Base-by-base conservation (phyloP, 2,329 filamentous ascomycete genomes). In the Coniochaeta sp. region DNA sequence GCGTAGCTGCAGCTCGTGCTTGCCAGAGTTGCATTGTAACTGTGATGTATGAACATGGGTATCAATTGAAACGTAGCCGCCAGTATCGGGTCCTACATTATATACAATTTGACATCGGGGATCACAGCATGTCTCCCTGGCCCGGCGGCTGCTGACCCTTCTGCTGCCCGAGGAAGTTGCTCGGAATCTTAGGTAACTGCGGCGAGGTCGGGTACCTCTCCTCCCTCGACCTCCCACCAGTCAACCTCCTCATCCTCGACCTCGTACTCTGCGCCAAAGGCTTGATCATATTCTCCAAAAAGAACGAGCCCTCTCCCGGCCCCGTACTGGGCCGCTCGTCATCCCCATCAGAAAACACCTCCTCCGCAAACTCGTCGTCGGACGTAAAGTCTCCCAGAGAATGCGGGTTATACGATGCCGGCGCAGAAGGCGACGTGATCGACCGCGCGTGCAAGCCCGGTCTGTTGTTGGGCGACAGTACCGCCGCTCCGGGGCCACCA, bases 321-420 rank as follows among this genome's bases (percentile, higher is more conserved):
- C 64, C 67, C 20, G 65, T 67, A 35, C 63, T 68, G 4, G 68
- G 68, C 61, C 76, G 57, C 66, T 83, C 72, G 59, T 83, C 72
- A 65, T 91, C 87, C 13, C 83, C 83, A 57, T 96, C 92, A 0
- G 89, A 95, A 58, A 92, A 86, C 0, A 87, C 78, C 49, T 87
- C 88, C 40, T 89, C 85, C 1, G 76, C 73, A 38, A 78, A 75
- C 58, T 96, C 91, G 52, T 95, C 90, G 53, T 95, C 87, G 0
- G 86, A 89, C 2, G 83, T 74, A 48, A 88, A 77, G 12, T 87
- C 82, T 32, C 75, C 76, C 51, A 81, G 74, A n/a, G n/a, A n/a
- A 30, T 76, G 76, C 10, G 73, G 66, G 55, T 82, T 75, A 59
- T 80, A 77, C 7, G 76, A 77, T 6, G 76, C 69, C 10, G 81